These are phyloP conservation scores for Castanopsis chinensis DNA, from an alignment of 306 rosid genomes.

Conservation along the genomic window DNA sequence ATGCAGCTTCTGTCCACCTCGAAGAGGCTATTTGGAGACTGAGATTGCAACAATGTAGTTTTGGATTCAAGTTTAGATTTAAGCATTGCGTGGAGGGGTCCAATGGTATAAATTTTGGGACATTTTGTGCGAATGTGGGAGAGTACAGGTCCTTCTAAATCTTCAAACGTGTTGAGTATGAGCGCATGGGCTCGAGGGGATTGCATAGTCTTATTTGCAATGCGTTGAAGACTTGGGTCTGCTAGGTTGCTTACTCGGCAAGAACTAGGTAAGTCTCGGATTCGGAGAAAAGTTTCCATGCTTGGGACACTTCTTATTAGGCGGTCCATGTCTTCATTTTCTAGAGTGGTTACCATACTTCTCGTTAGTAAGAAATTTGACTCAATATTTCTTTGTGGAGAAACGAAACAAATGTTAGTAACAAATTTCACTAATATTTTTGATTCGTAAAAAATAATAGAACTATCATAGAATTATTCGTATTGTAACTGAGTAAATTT, in stretches of 20 bases:
- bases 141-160: constrained; percentile 44
- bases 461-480: no score
- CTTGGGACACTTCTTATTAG: constrained; percentile 19
- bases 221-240: not conserved
- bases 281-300: constrained; percentile 35
- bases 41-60: not conserved
- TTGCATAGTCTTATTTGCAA: not conserved
- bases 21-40: not conserved
- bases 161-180: constrained; percentile 65
- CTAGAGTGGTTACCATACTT: constrained; percentile 3
- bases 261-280: constrained; percentile 40
- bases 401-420: no score
- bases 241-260: not conserved
- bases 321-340: constrained; percentile 58
- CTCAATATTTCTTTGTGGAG: no score
- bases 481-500: no score
- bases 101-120: constrained; percentile 30
- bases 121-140: constrained; percentile 16
- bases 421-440: no score
- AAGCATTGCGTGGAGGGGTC: constrained; percentile 37
- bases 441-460: no score
- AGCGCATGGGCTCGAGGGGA: constrained; percentile 27
- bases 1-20: constrained; percentile 31
- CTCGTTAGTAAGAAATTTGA: not conserved
- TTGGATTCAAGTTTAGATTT: not conserved